Percentiles rank a stretch among this genome's conserved stretches.
Evolutionary conservation across 192 early-diverging fungal genomes (phyloP).

Genomic region (Borealophlyctis nickersoniae): DNA sequence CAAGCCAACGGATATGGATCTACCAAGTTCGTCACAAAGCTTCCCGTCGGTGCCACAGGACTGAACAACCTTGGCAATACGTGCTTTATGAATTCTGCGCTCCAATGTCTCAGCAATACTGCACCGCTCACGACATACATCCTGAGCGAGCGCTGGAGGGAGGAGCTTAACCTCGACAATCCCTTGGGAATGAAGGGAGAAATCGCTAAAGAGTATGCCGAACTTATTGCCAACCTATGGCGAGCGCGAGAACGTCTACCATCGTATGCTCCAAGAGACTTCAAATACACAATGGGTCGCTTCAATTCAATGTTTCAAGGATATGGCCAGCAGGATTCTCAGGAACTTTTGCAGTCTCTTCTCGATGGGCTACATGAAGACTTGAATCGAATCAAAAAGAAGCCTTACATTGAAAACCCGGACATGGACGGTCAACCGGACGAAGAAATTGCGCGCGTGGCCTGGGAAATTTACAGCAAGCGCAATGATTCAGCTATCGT

Average conservation of each 20-base stretch:
- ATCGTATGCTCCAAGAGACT: conserved; percentile 68
- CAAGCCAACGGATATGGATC: background rate
- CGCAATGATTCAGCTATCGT: conserved; percentile 81
- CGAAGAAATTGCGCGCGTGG: conserved; percentile 61
- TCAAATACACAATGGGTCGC: conserved; percentile 66
- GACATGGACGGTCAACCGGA: conserved; percentile 68
- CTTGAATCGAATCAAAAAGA: conserved; percentile 74
- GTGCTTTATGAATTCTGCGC: conserved; percentile 87
- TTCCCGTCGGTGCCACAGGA: conserved; percentile 43
- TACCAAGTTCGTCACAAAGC: background rate
- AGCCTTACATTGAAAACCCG: conserved; percentile 76
- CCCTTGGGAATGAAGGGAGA: conserved; percentile 70
- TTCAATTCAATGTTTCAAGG: conserved; percentile 64
- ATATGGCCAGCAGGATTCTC: conserved; percentile 82
- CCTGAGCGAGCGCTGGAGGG: conserved; percentile 44
- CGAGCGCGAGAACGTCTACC: conserved; percentile 13
- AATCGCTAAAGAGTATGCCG: conserved; percentile 67
- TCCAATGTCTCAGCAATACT: conserved; percentile 84
- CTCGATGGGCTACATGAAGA: conserved; percentile 87
- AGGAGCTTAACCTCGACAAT: conserved; percentile 66
- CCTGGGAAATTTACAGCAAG: conserved; percentile 71
- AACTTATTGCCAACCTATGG: conserved; percentile 50
- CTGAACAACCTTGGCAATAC: conserved; percentile 86
- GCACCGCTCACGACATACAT: conserved; percentile 43
- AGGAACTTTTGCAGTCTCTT: conserved; percentile 76